Conservation (phyloP, 2,329 filamentous ascomycete genomes). For the Ophiostoma sp. region DNA sequence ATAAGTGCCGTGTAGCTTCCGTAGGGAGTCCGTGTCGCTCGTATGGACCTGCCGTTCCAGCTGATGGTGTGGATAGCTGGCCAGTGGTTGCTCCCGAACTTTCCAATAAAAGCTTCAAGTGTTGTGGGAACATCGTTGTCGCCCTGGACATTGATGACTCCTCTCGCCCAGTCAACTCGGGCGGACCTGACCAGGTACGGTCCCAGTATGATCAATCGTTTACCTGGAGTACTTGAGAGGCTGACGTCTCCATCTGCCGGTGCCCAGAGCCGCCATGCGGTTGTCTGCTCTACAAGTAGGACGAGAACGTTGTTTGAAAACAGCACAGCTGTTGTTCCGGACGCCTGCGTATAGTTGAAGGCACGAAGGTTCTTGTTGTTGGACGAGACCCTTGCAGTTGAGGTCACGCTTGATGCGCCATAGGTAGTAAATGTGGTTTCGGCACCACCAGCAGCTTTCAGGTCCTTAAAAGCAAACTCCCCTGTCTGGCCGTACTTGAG, state of each 20-base stretch:
- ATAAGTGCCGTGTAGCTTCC: conserved; percentile 46
- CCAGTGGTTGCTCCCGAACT: not conserved
- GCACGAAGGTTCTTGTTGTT: not conserved
- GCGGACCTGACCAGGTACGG: conserved; percentile 32
- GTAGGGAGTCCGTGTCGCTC: conserved; percentile 37
- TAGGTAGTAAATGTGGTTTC: not conserved
- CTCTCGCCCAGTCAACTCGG: conserved; percentile 32
- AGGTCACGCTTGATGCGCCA: not conserved
- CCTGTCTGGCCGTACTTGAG: conserved; percentile 44
- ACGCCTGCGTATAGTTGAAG: conserved; percentile 20
- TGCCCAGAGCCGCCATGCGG: conserved; percentile 54
- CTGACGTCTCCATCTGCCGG: conserved; percentile 33
- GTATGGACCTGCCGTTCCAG: conserved; percentile 51
- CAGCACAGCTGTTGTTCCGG: conserved; percentile 42
- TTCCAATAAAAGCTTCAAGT: conserved; percentile 53
- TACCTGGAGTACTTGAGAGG: conserved; percentile 32
- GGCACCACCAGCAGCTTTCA: not conserved
- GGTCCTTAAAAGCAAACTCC: conserved; percentile 44
- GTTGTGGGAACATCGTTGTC: conserved; percentile 23
- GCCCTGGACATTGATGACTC: conserved; percentile 15
- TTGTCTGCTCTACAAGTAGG: conserved; percentile 48
- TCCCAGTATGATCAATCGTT: conserved; percentile 50
- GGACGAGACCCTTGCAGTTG: not conserved
- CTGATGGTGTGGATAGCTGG: conserved; percentile 44
- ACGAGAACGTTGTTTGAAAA: conserved; percentile 46